Conservation (phyloP, 108 stramenopile species). For the Parmales sp. region DNA sequence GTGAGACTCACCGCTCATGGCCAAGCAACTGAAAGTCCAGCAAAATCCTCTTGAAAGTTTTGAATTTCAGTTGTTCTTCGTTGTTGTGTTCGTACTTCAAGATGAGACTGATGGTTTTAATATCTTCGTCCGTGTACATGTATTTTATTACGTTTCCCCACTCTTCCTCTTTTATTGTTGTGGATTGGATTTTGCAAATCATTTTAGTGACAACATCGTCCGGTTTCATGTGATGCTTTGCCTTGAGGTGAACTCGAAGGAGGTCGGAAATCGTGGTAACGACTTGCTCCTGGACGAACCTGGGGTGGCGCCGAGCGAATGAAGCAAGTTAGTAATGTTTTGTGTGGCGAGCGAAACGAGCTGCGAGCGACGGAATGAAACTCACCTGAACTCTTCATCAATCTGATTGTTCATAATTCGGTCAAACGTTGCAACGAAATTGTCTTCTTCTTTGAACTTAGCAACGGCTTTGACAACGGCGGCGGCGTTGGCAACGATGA, state of each 20-base stretch:
- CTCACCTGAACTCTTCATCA: slow-evolving; percentile 32
- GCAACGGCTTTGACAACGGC: slow-evolving; percentile 18
- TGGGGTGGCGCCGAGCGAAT: neutral
- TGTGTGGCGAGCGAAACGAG: too few relatives aligned
- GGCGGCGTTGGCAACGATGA: slow-evolving; percentile 15
- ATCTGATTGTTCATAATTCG: slow-evolving; percentile 24
- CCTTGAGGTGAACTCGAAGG: slow-evolving; percentile 19
- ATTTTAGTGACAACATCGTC: neutral
- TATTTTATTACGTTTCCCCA: slow-evolving; percentile 21
- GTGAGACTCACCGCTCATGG: too few relatives aligned
- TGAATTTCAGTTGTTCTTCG: neutral
- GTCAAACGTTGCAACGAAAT: slow-evolving; percentile 16
- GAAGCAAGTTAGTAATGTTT: too few relatives aligned
- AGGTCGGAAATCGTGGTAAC: slow-evolving; percentile 14
- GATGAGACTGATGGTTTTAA: neutral
- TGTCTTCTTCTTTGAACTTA: neutral
- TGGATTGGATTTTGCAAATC: neutral
- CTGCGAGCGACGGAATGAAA: too few relatives aligned
- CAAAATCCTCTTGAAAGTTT: neutral
- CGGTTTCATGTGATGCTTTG: slow-evolving; percentile 11
- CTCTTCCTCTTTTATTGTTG: slow-evolving; percentile 11
- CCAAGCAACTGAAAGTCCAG: slow-evolving; percentile 9
- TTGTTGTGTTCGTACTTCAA: neutral
- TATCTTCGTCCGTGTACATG: slow-evolving; percentile 17
- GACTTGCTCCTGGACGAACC: slow-evolving; percentile 13